Evolutionary conservation across 768 basidiomycete species (phyloP).

Genomic region (Suillus plorans): DNA sequence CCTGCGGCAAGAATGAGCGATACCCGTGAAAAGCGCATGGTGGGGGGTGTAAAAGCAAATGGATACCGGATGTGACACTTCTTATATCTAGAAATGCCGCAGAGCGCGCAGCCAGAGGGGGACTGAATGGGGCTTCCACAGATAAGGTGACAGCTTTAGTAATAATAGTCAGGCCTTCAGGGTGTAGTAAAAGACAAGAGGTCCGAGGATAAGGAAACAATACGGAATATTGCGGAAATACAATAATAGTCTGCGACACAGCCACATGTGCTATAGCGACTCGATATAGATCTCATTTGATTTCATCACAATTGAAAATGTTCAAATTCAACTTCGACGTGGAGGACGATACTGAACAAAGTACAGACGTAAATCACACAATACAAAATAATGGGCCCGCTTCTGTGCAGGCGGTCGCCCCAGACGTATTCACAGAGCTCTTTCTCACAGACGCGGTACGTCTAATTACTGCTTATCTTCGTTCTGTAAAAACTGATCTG

Average conservation of each 20-base stretch:
- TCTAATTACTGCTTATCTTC: slow-evolving; percentile 6
- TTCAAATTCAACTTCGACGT: slow-evolving; percentile 57
- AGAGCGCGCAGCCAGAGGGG: neutral
- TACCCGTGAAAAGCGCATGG: slow-evolving; percentile 20
- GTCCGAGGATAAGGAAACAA: neutral
- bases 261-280: neutral
- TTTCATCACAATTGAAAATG: slow-evolving; percentile 37
- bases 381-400: slow-evolving; percentile 4
- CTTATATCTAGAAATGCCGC: neutral
- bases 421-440: slow-evolving; percentile 28
- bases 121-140: neutral
- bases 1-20: slow-evolving; percentile 15
- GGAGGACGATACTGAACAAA: slow-evolving; percentile 28
- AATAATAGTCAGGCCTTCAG: neutral
- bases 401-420: slow-evolving; percentile 4
- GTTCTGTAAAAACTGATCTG: slow-evolving; percentile 7
- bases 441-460: slow-evolving; percentile 32
- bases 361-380: slow-evolving; percentile 11
- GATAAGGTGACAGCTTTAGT: neutral
- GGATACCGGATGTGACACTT: neutral
- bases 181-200: neutral
- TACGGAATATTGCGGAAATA: neutral
- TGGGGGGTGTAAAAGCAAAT: slow-evolving; percentile 8
- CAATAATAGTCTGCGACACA: neutral
- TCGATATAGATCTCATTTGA: neutral